Evolutionary conservation across 768 basidiomycete species (phyloP), one percentile per base, ranked within the genome.

Genomic region (Termitomyces sp.): DNA sequence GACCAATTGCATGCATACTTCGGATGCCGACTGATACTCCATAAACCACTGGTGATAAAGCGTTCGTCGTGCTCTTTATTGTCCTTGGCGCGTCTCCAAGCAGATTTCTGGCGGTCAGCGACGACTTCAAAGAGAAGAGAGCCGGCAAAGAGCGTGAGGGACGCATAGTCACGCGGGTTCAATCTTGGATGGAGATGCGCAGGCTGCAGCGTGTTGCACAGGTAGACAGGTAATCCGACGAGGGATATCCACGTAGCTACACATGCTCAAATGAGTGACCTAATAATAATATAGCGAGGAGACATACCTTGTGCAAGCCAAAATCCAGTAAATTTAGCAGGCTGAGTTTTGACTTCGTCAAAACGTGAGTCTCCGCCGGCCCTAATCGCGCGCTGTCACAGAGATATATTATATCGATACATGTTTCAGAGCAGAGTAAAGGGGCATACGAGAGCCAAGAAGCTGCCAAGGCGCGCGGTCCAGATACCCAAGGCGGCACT

Each of bases 11-110:
- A 43, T 18, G 67, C 77, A 40, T 67, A 90, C 88, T 90, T 91
- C 22, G 89, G 89, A 63, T 90, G 90, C 26, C 89, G 72, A 62
- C 81, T 84, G 46, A 81, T 67, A 22, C 77, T 72, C 88, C 88
- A 93, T 18, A 90, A 69, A 1, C 89, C 89, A 30, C 72, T 74
- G 8, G 79, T 79, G 57, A 90, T 86, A 65, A 91, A 90, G 63
- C 80, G 77, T 61, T 90, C 84, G 47, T 87, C 78, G 64, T 91
- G 88, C 58, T 83, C 70, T 67, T 87, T 86, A 18, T 73, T 73
- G 18, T 86, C 73, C 64, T 84, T 86, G 1, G 74, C 79, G 32
- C 67, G 68, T 42, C 85, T 73, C 89, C 88, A 90, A 0, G 71
- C 68, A 3, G 77, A 69, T 68, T 92, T 91, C 70, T 90, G 86